Conservation (phyloP, 345 rosid genomes). For the Hibiscus trionum region DNA sequence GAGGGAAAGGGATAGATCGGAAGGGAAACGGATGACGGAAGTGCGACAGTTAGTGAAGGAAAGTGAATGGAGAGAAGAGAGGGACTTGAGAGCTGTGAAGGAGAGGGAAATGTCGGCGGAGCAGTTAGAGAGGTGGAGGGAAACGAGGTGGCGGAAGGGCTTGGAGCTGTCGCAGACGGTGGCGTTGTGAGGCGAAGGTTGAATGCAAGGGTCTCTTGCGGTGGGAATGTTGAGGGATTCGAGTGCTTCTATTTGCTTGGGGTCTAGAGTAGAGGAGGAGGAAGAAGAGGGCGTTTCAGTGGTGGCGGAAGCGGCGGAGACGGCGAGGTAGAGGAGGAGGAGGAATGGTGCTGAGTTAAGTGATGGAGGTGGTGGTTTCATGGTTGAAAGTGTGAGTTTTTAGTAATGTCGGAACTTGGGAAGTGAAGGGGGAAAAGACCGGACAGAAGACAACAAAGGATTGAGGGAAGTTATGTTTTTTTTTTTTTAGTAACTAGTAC, state of each 20-base stretch:
- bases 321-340: slow-evolving; percentile 19
- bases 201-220: slow-evolving; percentile 56
- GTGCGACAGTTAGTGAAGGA: slow-evolving; percentile 64
- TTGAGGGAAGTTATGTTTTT: not conserved
- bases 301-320: slow-evolving; percentile 12
- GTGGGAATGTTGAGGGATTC: slow-evolving; percentile 67
- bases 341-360: slow-evolving; percentile 4
- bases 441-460: not conserved
- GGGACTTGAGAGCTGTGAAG: slow-evolving; percentile 12
- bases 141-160: slow-evolving; percentile 68
- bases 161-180: slow-evolving; percentile 50
- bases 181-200: slow-evolving; percentile 31
- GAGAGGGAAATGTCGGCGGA: slow-evolving; percentile 55
- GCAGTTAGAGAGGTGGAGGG: slow-evolving; percentile 76
- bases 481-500: too few species aligned
- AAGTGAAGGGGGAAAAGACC: slow-evolving; percentile 1
- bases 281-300: slow-evolving; percentile 24
- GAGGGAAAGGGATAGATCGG: slow-evolving; percentile 52
- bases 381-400: slow-evolving; percentile 25
- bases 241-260: slow-evolving; percentile 69
- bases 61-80: slow-evolving; percentile 63
- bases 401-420: not conserved
- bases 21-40: slow-evolving; percentile 53
- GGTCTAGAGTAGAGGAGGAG: slow-evolving; percentile 47
- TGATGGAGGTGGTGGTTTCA: slow-evolving; percentile 30